Evolutionary conservation across 371 early-diverging fungal species (phyloP), one percentile per base, ranked within the genome.

Genomic region (Mortierella sp.): DNA sequence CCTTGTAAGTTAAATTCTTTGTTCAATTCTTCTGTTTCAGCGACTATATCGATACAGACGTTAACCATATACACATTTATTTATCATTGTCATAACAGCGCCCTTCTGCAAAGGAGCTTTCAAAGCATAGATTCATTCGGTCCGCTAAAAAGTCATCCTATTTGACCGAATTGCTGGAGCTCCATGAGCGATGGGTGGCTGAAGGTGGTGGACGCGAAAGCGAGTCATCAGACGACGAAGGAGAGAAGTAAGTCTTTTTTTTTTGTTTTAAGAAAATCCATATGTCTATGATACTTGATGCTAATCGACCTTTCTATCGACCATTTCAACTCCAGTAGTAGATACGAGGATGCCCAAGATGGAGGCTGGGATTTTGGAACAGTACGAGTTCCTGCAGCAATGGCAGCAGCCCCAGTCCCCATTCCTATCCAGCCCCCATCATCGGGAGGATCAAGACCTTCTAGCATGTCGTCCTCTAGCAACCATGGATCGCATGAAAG

Each of bases 91-190:
- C 17, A 17, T 42, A 31, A 61, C 75, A 94, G 95, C 87, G 99
- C 47, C 96, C 96, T 0, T 86, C 96, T 0, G 98, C 98, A n/a
- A 93, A 93, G 71, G 97, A 97, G 40, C 85, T 99, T 19, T 87
- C 97, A 49, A 95, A 94, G 79, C 98, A 99, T 85, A 89, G 92
- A 65, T 97, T 99, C 70, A 93, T 99, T 66, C 88, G 89, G 40
- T 86, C 78, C 28, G 93, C 94, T 26, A 95, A 95, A 73, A 95
- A 94, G 68, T 89, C 92, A 0, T 90, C 92, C 1, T 93, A 93
- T 68, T 79, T 97, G 65, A 94, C 93, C 8, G 97, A 97, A 59
- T 75, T 97, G 28, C 92, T 95, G 60, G 93, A 95, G 66, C 84
- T 91, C 35, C 92, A 96, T 76, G 93, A 96, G 68, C 87, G 89